These are phyloP conservation scores for Luffa aegyptiaca DNA, from an alignment of 306 rosid species.

Conservation along the genomic window DNA sequence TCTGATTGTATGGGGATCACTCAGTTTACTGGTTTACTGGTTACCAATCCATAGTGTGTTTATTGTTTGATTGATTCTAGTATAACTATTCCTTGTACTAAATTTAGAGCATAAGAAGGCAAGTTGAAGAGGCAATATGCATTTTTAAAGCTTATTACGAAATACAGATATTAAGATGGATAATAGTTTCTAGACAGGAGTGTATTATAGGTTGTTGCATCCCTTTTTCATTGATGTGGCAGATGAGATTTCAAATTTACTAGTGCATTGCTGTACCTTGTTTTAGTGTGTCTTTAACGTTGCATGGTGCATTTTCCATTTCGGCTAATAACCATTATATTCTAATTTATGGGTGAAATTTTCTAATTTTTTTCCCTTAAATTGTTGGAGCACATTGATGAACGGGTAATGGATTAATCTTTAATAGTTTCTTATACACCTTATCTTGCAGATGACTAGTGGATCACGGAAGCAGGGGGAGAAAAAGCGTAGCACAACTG, in stretches of 20 bases:
- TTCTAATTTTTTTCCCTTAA: not conserved
- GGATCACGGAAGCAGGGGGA: conserved; percentile 37
- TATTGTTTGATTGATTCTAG: not conserved
- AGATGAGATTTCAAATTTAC: not conserved
- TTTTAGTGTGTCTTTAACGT: not conserved
- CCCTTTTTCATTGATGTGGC: not conserved
- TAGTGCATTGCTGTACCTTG: not conserved
- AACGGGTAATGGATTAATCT: conserved; percentile 7
- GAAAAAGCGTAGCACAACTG: conserved; percentile 48
- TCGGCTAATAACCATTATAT: not conserved
- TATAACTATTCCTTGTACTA: not conserved
- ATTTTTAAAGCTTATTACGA: not conserved
- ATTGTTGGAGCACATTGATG: not conserved
- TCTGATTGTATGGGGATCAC: not conserved
- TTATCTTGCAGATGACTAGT: conserved; percentile 28
- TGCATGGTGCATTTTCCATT: not conserved
- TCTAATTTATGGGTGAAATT: not conserved
- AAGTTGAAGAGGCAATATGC: not conserved
- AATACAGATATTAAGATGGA: not conserved
- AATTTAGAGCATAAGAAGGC: not conserved
- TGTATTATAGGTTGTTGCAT: not conserved
- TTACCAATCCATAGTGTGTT: not conserved
- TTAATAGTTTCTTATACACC: not conserved
- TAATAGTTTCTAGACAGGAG: not conserved
- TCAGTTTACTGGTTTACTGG: not conserved